Percentiles rank a stretch among this genome's conserved stretches.
These are phyloP conservation scores for Irpex sp. DNA, from an alignment of 1,284 basidiomycete species.

Conservation along the genomic window DNA sequence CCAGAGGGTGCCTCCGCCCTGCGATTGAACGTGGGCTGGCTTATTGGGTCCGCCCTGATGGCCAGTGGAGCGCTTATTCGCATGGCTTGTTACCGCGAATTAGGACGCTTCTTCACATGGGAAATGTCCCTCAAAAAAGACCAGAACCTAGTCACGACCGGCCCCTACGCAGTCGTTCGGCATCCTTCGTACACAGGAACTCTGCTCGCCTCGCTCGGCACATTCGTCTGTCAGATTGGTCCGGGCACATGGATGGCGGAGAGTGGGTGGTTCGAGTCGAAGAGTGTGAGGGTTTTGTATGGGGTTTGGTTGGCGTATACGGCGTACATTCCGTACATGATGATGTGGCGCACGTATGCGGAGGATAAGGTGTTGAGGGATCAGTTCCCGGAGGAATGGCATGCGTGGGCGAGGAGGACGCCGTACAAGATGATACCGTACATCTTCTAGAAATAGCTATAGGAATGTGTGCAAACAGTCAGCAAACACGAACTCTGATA, in stretches of 20 bases:
- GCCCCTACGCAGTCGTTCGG: conserved; percentile 23
- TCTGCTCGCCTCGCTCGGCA: conserved; percentile 10
- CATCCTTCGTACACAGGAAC: conserved; percentile 21
- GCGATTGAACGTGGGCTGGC: conserved; percentile 15
- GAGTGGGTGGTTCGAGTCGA: not conserved
- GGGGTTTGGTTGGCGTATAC: not conserved
- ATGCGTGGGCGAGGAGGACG: conserved; percentile 8
- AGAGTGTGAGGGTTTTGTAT: not conserved
- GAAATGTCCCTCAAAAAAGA: conserved; percentile 19
- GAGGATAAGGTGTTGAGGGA: conserved; percentile 13
- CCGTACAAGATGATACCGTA: conserved; percentile 12
- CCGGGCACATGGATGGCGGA: conserved; percentile 6
- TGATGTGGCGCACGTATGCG: not conserved
- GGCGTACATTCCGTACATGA: not conserved
- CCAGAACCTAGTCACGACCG: conserved; percentile 19
- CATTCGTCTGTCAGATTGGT: conserved; percentile 1
- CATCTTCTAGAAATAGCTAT: conserved; percentile 3
- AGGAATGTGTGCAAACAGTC: not conserved
- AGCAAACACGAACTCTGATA: no score
- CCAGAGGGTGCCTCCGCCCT: not conserved
- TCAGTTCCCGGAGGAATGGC: conserved; percentile 13
- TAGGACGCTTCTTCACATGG: conserved; percentile 24
- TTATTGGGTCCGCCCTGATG: conserved; percentile 14
- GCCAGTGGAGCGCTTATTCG: conserved; percentile 16
- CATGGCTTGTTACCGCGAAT: conserved; percentile 18